Conservation (phyloP, 176 grass and related monocot species). For the Oryza coarctata region DNA sequence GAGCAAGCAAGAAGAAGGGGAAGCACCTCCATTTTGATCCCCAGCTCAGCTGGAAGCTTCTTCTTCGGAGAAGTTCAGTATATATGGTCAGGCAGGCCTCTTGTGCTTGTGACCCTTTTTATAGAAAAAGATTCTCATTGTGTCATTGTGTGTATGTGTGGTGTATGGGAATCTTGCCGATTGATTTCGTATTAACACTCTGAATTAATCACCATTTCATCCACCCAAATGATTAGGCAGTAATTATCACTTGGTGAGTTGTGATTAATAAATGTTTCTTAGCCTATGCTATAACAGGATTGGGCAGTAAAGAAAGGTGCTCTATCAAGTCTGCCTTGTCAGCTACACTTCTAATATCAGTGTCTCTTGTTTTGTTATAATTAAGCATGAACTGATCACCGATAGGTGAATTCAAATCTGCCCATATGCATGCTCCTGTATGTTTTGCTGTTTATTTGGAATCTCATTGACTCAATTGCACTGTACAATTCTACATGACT, state of each 20-base stretch:
- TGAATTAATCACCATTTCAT: neutral
- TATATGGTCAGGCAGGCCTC: neutral
- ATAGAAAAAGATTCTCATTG: constrained; percentile 2
- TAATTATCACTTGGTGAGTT: neutral
- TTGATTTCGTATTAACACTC: constrained; percentile 10
- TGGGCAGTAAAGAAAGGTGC: too few relatives aligned
- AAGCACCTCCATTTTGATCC: constrained; percentile 36
- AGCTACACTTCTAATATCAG: neutral
- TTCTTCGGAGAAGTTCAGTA: neutral
- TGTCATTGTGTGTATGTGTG: neutral
- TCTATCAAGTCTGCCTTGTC: neutral
- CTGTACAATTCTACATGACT: neutral
- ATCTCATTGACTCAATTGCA: neutral
- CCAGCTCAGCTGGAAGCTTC: constrained; percentile 1
- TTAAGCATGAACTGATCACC: neutral
- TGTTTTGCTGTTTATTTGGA: neutral
- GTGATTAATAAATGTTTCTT: neutral
- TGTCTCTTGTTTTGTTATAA: neutral
- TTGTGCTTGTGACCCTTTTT: constrained; percentile 30
- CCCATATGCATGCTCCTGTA: neutral
- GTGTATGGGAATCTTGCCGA: constrained; percentile 15
- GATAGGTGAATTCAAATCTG: neutral
- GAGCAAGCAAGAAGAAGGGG: constrained; percentile 37
- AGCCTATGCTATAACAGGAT: too few relatives aligned
- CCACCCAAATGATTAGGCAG: neutral